Percentiles rank a stretch among this genome's conserved stretches.
phyloP scores from a whole-genome alignment of 2,329 filamentous ascomycete genomes.

The Fonsecaea monophora region DNA sequence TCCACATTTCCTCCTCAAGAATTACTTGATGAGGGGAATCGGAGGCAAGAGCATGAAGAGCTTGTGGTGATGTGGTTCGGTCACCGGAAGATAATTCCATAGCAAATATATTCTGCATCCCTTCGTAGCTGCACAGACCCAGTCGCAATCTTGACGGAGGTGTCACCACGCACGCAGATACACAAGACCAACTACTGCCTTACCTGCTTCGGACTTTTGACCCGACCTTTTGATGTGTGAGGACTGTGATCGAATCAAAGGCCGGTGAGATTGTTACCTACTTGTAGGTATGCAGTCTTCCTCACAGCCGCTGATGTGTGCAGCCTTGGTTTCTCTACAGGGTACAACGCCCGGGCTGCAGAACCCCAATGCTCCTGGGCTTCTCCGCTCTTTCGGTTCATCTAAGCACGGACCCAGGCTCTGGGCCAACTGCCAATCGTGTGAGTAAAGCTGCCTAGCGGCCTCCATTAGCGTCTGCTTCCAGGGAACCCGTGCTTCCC shows the following conservation, averaged over 20 bases:
- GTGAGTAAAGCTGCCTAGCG: not conserved
- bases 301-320: not conserved
- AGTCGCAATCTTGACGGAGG: not conserved
- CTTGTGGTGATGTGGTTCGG: not conserved
- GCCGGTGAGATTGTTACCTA: not conserved
- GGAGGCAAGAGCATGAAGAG: not conserved
- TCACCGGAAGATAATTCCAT: not conserved
- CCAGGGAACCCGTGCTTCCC: not conserved
- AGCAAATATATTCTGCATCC: not conserved
- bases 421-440: not conserved
- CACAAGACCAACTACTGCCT: not conserved
- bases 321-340: not conserved
- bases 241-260: not conserved
- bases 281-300: not conserved
- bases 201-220: not conserved
- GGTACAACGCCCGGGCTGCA: not conserved
- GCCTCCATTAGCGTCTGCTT: conserved; percentile 6
- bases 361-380: not conserved
- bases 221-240: not conserved
- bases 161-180: not conserved
- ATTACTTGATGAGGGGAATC: not conserved
- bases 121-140: not conserved
- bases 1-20: no score
- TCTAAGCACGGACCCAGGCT: not conserved
- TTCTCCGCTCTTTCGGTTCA: not conserved